Evolutionary conservation across 2,329 filamentous ascomycete species (phyloP), one percentile per base, ranked within the genome.

Genomic region (Dothideomycetidae sp.): DNA sequence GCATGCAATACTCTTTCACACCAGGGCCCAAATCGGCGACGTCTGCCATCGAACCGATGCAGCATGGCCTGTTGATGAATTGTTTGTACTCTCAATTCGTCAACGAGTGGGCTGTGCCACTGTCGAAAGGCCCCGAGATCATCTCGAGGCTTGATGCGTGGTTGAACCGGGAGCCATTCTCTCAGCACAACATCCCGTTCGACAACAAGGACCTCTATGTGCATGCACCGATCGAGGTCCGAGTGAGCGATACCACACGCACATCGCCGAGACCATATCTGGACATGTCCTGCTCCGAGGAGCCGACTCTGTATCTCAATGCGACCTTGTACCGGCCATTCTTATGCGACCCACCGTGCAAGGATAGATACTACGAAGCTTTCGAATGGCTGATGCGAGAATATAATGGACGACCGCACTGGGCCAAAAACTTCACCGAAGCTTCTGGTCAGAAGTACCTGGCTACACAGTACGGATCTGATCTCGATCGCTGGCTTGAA

Each of bases 61-160:
- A 80, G 42, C 66, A 78, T 45, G 88, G 85, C 10, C 71, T 96
- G 31, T 68, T 94, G 36, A 88, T 98, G 81, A 90, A 98, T 63
- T 98, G 90, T 53, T 71, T 96, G 4, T 98, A 94, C 65, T 88
- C 81, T n/a, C 90, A 98, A 54, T 93, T 84, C 50, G 90, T 98
- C 46, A 94, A 98, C 57, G 90, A 98, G 57, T 98, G 90, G 90
- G 88, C 88, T 0, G 70, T 98, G 5, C 88, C 90, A 1, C 68
- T 98, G 1, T 66, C 75, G 45, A 79, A 80, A 47, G 90, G 90
- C 0, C 88, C 88, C 10, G 86, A 94, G 59, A 86, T 84, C 5
- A 73, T 98, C 30, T 70, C 66, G 19, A 75, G 90, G 7, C 69
- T 98, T 10, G 81, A 78, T 28, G 79, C 81, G 33, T 98, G 90